Base-by-base conservation (phyloP, 2,329 filamentous ascomycete species). In the Pseudogymnoascus sp. region DNA sequence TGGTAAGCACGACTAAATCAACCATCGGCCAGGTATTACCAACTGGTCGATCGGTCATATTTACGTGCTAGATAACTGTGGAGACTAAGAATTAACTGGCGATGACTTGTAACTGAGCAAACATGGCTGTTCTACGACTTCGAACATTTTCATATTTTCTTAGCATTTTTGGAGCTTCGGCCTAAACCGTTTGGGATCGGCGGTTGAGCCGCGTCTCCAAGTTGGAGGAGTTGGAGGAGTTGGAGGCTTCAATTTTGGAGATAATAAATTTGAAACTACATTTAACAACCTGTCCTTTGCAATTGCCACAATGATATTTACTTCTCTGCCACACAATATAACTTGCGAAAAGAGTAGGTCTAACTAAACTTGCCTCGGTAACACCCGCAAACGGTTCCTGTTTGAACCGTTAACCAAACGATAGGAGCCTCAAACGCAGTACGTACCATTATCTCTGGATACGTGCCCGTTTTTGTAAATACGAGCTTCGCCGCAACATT, bases 41-140 rank as follows among this genome's bases (percentile, higher is more conserved):
- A 64, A 69, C 65, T 69, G 68, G 63, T 63, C 67, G 65, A 62
- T 60, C 63, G 68, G 64, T 71, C 68, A 71, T 68, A 68, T 68
- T 69, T 68, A 64, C 66, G 65, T 71, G 68, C 68, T 60, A 68
- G 60, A 71, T 33, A 29, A 35, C 35, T 55, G 12, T 21, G 48
- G 48, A 55, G 58, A 55, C 48, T 29, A 21, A 5, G 48, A 55
- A 55, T 55, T n/a, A 18, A 39, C 10, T 15, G 18, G 48, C 48
- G 35, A 31, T 55, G 29, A 18, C 29, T 35, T 55, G 48, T 55
- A n/a, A 55, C 48, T 29, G 29, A 55, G 35, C 48, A 55, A 52
- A 18, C 27, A 55, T 18, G 33, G 48, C 9, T 33, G 29, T 55
- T 55, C 48, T 29, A 55, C 29, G 48, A 33, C 48, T 55, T 29